phyloP scores from a whole-genome alignment of 1,284 basidiomycete species.

The Microstroma glucosiphilum region DNA sequence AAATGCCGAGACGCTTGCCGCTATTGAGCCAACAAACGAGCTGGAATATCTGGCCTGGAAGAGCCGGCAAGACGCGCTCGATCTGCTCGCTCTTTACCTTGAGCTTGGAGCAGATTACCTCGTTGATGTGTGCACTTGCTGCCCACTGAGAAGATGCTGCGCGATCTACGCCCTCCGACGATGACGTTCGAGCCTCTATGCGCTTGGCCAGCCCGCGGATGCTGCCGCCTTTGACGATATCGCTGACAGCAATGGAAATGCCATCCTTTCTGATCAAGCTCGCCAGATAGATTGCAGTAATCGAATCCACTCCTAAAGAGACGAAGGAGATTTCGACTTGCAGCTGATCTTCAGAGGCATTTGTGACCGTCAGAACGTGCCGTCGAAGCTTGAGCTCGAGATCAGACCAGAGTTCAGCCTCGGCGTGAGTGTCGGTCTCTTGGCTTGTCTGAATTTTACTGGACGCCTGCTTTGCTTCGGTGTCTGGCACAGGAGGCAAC shows the following conservation, averaged over 20 bases:
- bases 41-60: slow-evolving; percentile 34
- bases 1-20: slow-evolving; percentile 20
- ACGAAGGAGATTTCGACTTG: slow-evolving; percentile 24
- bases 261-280: slow-evolving; percentile 28
- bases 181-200: background rate
- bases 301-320: slow-evolving; percentile 43
- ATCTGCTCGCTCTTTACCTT: slow-evolving; percentile 5
- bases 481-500: background rate
- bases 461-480: background rate
- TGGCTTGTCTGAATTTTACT: background rate
- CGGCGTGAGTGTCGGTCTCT: background rate
- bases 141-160: background rate
- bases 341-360: slow-evolving; percentile 18
- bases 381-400: background rate
- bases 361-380: slow-evolving; percentile 9
- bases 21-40: slow-evolving; percentile 24
- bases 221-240: slow-evolving; percentile 32
- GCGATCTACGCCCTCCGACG: background rate
- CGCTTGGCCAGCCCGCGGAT: slow-evolving; percentile 19
- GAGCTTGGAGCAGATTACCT: background rate
- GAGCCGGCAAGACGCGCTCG: slow-evolving; percentile 28
- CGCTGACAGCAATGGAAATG: slow-evolving; percentile 24
- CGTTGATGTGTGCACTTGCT: background rate
- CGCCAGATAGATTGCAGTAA: slow-evolving; percentile 41
- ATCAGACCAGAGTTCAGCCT: slow-evolving; percentile 9